A percentile compares a stretch with the other conserved stretches of the same genome.
These are phyloP conservation scores for Acacia confusa DNA, from an alignment of 306 rosid genomes.

Conservation along the genomic window DNA sequence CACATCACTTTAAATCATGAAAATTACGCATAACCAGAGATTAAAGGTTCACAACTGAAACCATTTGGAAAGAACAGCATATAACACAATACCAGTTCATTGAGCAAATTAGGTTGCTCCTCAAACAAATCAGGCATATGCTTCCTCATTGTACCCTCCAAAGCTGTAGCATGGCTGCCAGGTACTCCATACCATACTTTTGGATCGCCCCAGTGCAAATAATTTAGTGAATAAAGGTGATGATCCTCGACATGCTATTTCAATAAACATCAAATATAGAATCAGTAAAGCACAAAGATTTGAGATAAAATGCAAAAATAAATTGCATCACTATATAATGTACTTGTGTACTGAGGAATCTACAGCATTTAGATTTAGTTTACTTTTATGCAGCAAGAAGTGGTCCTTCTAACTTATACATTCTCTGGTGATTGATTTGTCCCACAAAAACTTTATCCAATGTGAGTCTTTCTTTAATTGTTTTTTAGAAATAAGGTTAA, in stretches of 20 bases:
- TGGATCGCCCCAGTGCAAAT: constrained; percentile 90
- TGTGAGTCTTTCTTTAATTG: not conserved
- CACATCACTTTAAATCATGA: not conserved
- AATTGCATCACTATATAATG: not conserved
- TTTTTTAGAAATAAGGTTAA: not conserved
- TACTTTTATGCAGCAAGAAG: not conserved
- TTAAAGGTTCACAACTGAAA: constrained; percentile 17
- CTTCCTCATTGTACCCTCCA: constrained; percentile 83
- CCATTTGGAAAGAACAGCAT: constrained; percentile 26
- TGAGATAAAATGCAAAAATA: constrained; percentile 28
- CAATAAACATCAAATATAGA: constrained; percentile 37
- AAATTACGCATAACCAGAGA: not conserved
- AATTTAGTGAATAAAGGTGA: constrained; percentile 92
- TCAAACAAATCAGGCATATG: constrained; percentile 86
- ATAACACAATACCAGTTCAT: constrained; percentile 71
- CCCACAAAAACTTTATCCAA: not conserved
- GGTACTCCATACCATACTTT: constrained; percentile 98
- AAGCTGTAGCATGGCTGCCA: constrained; percentile 65
- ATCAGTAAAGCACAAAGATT: constrained; percentile 16
- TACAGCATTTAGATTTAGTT: constrained; percentile 17
- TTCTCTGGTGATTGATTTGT: constrained; percentile 6
- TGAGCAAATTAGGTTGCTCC: constrained; percentile 90
- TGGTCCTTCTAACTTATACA: not conserved
- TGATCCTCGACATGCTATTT: constrained; percentile 98
- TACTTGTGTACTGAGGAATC: not conserved